A percentile compares a stretch with the other conserved stretches of the same genome.
Conservation (phyloP, 495 filamentous ascomycete species). For the Penicillium ochrochloron region DNA sequence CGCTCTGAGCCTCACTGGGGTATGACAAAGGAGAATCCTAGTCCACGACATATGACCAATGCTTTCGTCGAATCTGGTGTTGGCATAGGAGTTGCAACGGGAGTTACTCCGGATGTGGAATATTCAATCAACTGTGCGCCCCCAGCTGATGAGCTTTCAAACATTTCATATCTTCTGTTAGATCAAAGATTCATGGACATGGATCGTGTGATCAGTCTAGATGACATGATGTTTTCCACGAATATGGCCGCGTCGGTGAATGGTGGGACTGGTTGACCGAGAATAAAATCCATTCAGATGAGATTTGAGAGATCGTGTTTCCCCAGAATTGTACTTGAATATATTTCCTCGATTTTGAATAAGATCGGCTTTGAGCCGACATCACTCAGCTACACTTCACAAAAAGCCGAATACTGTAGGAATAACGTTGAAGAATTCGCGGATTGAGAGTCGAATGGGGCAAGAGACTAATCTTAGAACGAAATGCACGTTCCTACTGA, state of each 20-base stretch:
- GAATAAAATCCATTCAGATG: neutral
- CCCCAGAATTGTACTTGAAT: neutral
- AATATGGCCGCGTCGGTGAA: constrained; percentile 9
- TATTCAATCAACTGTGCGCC: neutral
- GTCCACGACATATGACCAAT: neutral
- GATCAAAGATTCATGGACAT: constrained; percentile 12
- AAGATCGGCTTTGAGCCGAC: too few species aligned
- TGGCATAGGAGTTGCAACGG: neutral
- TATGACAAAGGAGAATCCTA: neutral
- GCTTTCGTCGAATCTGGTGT: neutral
- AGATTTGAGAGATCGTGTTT: neutral
- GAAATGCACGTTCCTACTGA: too few species aligned
- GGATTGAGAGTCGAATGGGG: too few species aligned
- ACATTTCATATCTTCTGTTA: constrained; percentile 35
- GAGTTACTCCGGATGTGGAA: neutral
- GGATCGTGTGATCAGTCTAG: constrained; percentile 24
- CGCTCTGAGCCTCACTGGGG: neutral
- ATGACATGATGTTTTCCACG: constrained; percentile 27
- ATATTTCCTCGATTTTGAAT: too few species aligned
- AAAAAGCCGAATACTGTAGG: too few species aligned
- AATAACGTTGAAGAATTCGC: too few species aligned
- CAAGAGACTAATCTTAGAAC: too few species aligned
- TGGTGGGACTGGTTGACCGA: neutral
- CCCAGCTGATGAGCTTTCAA: constrained; percentile 31
- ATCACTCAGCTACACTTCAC: too few species aligned